Base-by-base conservation (phyloP, 106 monocot genomes). In the Acorus calamus region DNA sequence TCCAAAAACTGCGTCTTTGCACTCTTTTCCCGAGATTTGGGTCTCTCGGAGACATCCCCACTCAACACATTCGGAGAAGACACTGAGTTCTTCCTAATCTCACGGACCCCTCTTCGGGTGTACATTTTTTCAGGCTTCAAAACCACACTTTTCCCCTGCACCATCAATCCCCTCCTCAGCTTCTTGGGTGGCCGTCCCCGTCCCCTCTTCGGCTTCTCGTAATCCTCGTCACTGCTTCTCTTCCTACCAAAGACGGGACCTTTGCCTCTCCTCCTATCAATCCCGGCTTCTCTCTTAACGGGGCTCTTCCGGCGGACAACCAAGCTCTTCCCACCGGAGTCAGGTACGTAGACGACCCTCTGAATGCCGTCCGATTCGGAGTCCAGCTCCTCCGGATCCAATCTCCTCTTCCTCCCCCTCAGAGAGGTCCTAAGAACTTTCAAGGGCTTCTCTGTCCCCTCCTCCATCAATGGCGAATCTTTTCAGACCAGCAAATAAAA, bases 321-420 rank as follows among this genome's bases (percentile, higher is more conserved):
- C 28, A 28, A 59, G 8, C 11, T 10, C 41, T 55, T 65, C 55
- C 47, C 53, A 47, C 58, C n/a, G 28, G 28, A 28, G 28, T 28
- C 28, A 28, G 28, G 28, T 28, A 28, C 28, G 28, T 28, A 28
- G 28, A 28, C 28, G 28, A 28, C 28, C 28, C 28, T 28, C 28
- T 28, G 28, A 28, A 28, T 28, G 54, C 43, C 81, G 13, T 73
- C 81, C 14, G 69, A 62, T 14, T 82, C 82, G n/a, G 82, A 82
- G 74, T 78, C 77, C 42, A 28, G 1, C 28, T 28, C 28, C 28
- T 65, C 67, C 50, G 61, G 42, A 4, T 77, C 56, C 62, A 74
- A 55, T 41, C 70, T 64, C 60, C 69, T 68, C 74, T 62, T 82
- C 69, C 69, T 78, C 64, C 66, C 71, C 62, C 55, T 49, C 80